Evolutionary conservation across 2,329 filamentous ascomycete species (phyloP).

Genomic region (Ophiostoma novo-ulmi): DNA sequence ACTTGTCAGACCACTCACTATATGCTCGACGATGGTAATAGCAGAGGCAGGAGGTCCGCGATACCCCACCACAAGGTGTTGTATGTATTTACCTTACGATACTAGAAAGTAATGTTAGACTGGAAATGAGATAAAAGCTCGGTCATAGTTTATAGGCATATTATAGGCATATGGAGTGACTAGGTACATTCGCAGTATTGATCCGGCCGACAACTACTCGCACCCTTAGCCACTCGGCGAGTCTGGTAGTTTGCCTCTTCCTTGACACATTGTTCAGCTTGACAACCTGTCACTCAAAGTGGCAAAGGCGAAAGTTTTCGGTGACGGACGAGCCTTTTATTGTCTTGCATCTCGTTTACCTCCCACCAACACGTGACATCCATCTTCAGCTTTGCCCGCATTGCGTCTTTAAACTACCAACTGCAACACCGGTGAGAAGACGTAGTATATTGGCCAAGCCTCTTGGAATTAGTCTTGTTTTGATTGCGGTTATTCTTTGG

Average conservation of each 20-base stretch:
- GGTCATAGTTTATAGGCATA: neutral
- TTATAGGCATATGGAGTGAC: too few relatives aligned
- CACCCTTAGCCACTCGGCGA: neutral
- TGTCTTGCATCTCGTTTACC: neutral
- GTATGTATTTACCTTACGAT: neutral
- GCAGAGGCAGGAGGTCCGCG: neutral
- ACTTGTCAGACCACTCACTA: too few relatives aligned
- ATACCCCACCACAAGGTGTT: neutral
- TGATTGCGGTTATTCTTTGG: neutral
- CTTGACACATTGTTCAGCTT: neutral
- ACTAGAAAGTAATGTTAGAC: neutral
- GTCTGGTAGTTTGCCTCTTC: neutral
- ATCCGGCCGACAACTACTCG: neutral
- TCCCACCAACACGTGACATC: neutral
- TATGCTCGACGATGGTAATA: too few relatives aligned
- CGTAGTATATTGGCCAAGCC: neutral
- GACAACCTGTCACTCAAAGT: neutral
- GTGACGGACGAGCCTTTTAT: slow-evolving; percentile 6
- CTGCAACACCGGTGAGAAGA: neutral
- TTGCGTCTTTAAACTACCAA: neutral
- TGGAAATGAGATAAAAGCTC: neutral
- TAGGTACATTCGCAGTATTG: neutral
- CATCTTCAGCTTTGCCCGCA: slow-evolving; percentile 1
- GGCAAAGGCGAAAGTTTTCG: neutral
- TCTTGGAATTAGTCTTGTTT: neutral